phyloP scores from a whole-genome alignment of 768 basidiomycete species.

The Candolleomyces eurysporus region DNA sequence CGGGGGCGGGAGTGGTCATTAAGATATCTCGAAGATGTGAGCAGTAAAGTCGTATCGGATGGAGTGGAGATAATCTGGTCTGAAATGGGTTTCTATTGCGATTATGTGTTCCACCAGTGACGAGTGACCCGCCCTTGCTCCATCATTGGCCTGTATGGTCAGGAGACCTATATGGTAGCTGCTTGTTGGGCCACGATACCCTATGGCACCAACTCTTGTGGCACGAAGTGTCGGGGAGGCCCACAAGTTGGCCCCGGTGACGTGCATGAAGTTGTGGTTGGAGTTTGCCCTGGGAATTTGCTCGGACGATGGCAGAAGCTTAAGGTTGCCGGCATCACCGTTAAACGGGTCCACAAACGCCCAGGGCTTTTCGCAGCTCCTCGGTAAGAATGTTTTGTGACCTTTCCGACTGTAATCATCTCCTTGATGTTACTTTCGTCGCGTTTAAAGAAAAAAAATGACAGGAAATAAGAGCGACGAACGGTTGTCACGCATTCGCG shows the following conservation, averaged over 20 bases:
- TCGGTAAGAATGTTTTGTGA: too few relatives aligned
- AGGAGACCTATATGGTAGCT: background rate
- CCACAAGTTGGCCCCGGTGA: background rate
- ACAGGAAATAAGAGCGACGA: too few relatives aligned
- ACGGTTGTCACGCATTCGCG: background rate
- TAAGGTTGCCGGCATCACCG: background rate
- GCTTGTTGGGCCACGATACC: background rate
- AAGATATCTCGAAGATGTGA: slow-evolving; percentile 10
- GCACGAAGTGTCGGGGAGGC: background rate
- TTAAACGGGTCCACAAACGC: background rate
- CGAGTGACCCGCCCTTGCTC: slow-evolving; percentile 3
- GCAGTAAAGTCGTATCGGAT: slow-evolving; percentile 16
- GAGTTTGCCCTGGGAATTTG: slow-evolving; percentile 1
- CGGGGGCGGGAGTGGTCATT: slow-evolving; percentile 25
- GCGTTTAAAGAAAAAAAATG: background rate
- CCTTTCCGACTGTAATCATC: too few relatives aligned
- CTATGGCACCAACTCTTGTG: background rate
- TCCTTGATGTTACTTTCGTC: background rate
- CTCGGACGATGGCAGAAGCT: background rate
- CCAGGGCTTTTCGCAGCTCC: background rate
- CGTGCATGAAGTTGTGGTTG: slow-evolving; percentile 2
- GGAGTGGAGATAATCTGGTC: slow-evolving; percentile 7
- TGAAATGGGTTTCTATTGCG: background rate
- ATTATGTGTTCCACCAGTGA: slow-evolving; percentile 1
- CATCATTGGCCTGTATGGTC: background rate